Conservation (phyloP, 2,329 filamentous ascomycete genomes). For the Eutypa lata region DNA sequence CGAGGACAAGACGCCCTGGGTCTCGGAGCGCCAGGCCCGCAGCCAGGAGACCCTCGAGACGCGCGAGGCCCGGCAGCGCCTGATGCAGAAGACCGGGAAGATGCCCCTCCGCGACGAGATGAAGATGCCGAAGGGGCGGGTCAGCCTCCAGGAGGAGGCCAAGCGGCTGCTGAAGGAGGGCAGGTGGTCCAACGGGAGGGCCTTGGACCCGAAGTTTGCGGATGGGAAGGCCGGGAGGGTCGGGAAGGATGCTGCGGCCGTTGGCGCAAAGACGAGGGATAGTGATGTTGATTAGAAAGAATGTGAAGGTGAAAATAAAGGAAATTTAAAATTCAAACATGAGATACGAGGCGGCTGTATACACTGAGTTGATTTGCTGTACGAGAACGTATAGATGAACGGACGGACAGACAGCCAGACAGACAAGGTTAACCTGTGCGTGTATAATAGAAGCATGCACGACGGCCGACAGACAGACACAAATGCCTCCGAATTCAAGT, state of each 20-base stretch:
- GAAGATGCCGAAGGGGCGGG: conserved; percentile 38
- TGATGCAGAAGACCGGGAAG: conserved; percentile 26
- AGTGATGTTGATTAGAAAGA: conserved; percentile 12
- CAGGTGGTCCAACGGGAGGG: conserved; percentile 54
- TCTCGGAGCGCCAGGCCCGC: conserved; percentile 55
- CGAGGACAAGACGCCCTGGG: conserved; percentile 56
- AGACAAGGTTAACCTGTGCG: too few species aligned
- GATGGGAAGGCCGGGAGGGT: conserved; percentile 23
- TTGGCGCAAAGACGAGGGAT: conserved; percentile 9
- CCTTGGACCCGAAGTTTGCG: conserved; percentile 47
- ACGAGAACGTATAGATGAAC: too few species aligned
- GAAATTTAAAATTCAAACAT: too few species aligned
- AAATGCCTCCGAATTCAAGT: too few species aligned
- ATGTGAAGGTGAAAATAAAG: conserved; percentile 5
- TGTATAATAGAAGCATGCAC: conserved; percentile 14
- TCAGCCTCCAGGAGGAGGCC: conserved; percentile 51
- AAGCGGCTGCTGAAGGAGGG: conserved; percentile 57
- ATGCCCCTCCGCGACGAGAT: conserved; percentile 40
- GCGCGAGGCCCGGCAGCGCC: conserved; percentile 33
- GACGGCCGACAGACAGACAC: too few species aligned
- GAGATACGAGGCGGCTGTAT: too few species aligned
- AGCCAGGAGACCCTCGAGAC: conserved; percentile 41
- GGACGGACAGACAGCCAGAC: too few species aligned
- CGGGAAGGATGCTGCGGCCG: too few species aligned
- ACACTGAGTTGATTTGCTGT: too few species aligned